These are phyloP conservation scores for Lophium mytilinum DNA, from an alignment of 495 filamentous ascomycete genomes.

Conservation along the genomic window DNA sequence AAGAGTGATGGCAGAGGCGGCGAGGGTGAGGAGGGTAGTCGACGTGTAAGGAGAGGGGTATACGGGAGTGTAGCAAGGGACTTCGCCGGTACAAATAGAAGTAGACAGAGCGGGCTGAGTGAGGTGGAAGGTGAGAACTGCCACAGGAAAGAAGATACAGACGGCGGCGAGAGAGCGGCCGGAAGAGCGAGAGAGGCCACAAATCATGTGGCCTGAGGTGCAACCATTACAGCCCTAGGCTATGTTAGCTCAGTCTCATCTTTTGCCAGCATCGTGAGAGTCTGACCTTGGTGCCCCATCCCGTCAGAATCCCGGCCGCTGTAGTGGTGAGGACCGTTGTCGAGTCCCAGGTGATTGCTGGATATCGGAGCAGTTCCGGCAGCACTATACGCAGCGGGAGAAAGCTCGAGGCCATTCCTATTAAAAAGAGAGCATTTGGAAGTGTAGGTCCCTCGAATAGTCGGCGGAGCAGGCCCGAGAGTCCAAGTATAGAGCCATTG, in stretches of 20 bases:
- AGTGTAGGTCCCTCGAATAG: conserved; percentile 33
- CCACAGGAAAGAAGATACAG: conserved; percentile 46
- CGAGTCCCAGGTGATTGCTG: conserved; percentile 33
- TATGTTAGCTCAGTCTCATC: background rate
- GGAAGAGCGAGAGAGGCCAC: conserved; percentile 47
- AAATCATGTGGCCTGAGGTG: conserved; percentile 56
- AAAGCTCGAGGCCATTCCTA: conserved; percentile 41
- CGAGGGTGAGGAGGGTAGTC: conserved; percentile 29
- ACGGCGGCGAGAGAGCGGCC: conserved; percentile 47
- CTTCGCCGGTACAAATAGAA: conserved; percentile 25
- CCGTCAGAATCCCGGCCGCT: conserved; percentile 38
- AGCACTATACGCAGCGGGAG: conserved; percentile 35
- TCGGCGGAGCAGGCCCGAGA: conserved; percentile 43
- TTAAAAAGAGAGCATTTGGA: conserved; percentile 43
- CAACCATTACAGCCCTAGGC: conserved; percentile 46
- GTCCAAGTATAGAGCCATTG: conserved; percentile 49
- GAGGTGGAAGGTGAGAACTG: conserved; percentile 44
- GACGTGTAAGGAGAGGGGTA: conserved; percentile 38
- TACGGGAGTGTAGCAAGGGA: conserved; percentile 44
- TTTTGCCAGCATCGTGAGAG: background rate
- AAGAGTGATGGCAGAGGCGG: conserved; percentile 28
- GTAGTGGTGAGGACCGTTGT: conserved; percentile 36
- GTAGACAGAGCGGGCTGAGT: conserved; percentile 29
- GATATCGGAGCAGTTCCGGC: conserved; percentile 41
- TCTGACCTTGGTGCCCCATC: conserved; percentile 50